phyloP scores from a whole-genome alignment of 768 basidiomycete genomes.

The Pleurotus djamor region DNA sequence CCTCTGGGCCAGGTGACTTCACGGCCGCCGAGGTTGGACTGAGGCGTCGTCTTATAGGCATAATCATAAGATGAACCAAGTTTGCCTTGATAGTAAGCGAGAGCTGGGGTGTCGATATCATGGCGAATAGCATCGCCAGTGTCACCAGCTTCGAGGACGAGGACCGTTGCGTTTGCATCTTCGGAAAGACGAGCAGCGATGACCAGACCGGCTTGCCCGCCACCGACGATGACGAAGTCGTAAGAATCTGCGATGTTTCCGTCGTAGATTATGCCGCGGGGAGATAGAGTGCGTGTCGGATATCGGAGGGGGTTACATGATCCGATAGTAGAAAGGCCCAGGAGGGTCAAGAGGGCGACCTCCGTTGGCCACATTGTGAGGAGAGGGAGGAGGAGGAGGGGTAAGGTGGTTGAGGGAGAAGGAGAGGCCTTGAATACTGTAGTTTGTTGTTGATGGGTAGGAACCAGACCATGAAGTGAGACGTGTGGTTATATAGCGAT shows the following conservation, averaged over 20 bases:
- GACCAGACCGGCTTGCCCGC: slow-evolving; percentile 40
- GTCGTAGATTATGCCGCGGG: slow-evolving; percentile 37
- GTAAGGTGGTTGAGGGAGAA: not conserved
- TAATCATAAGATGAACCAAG: slow-evolving; percentile 33
- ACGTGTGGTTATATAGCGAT: not conserved
- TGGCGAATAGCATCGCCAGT: slow-evolving; percentile 39
- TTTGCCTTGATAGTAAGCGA: slow-evolving; percentile 39
- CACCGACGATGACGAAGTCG: slow-evolving; percentile 48
- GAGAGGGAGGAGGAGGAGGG: not conserved
- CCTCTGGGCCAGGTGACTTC: slow-evolving; percentile 25
- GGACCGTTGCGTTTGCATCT: slow-evolving; percentile 36
- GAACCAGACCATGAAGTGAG: not conserved
- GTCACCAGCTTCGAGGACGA: slow-evolving; percentile 51
- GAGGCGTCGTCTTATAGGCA: slow-evolving; percentile 16
- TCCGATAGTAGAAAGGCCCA: slow-evolving; percentile 1
- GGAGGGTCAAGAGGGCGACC: slow-evolving; percentile 4
- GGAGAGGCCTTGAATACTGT: not conserved
- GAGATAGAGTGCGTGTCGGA: slow-evolving; percentile 9
- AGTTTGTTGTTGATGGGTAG: not conserved
- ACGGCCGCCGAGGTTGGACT: not conserved
- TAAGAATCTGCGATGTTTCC: slow-evolving; percentile 37
- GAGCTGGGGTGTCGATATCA: slow-evolving; percentile 36
- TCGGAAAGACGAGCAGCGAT: slow-evolving; percentile 48
- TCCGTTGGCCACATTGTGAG: slow-evolving; percentile 7
- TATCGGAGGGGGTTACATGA: slow-evolving; percentile 4